Base-by-base conservation (phyloP, 2,329 filamentous ascomycete genomes). In the Amylocarpus encephaloides region DNA sequence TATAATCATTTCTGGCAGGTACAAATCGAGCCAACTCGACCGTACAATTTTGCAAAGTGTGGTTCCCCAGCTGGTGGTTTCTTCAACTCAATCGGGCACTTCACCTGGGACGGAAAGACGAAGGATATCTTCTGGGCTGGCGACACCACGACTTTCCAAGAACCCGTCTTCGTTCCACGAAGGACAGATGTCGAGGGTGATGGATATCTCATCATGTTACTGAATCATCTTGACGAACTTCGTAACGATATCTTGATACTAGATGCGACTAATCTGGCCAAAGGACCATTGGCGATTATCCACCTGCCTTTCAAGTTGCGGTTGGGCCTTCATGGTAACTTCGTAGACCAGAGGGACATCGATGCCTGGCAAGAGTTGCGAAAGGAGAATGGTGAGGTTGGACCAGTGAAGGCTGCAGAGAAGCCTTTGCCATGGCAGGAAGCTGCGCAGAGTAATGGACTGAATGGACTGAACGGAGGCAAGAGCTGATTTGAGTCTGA, bases 341-440 rank as follows among this genome's bases (percentile, higher is more conserved):
- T 61, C 49, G 63, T 66, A 7, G 56, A 59, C 33, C 52, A 58
- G 38, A 54, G 51, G 22, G 58, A 60, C 18, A 71, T 73, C n/a
- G 70, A 73, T 33, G 64, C 62, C 19, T 74, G 72, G 72, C 59
- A 66, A 53, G 51, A 55, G 51, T 59, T 70, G 13, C 65, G 71
- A 30, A 62, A 59, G 0, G 60, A 57, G 18, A 53, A 43, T 6
- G 68, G 68, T 0, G 70, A 70, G 18, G 38, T 73, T n/a, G 71
- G 71, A 0, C 68, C 68, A 0, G 69, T 68, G 13, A 61, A 62
- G 58, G 52, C 61, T 6, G 70, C 70, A 1, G 61, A 58, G 16
- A 64, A 66, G 43, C 68, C 68, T 6, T 49, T 73, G 50, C 66
- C 68, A 5, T 72, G 70, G 70, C 70, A 73, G 59, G 47, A 45